Conservation (phyloP, 257 asterid species). For the Eucommia ulmoides region DNA sequence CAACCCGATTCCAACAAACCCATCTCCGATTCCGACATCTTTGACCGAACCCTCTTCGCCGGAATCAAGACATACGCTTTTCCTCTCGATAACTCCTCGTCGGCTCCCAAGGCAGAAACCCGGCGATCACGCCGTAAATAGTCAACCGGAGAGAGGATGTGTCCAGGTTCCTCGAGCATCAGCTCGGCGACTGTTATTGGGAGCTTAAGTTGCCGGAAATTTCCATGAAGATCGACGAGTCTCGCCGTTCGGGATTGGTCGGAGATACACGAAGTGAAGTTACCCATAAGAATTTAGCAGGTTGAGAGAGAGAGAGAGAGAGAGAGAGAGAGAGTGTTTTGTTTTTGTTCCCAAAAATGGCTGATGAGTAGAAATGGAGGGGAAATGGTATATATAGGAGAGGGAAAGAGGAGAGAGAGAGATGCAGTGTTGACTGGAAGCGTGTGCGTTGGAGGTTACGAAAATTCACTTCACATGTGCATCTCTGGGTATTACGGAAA, state of each 20-base stretch:
- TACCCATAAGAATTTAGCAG: too few relatives aligned
- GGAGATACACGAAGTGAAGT: not conserved
- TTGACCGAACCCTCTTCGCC: not conserved
- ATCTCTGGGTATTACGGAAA: too few relatives aligned
- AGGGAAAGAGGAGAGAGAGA: too few relatives aligned
- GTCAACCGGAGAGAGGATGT: not conserved
- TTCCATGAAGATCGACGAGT: not conserved
- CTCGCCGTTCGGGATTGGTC: not conserved
- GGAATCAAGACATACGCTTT: not conserved
- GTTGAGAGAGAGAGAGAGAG: too few relatives aligned
- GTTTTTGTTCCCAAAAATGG: too few relatives aligned
- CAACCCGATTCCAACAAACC: not conserved
- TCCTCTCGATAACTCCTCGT: not conserved
- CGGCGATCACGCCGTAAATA: not conserved
- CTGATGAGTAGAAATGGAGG: too few relatives aligned
- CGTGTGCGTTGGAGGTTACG: too few relatives aligned
- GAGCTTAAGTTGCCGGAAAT: not conserved
- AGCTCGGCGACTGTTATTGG: not conserved
- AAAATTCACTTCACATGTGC: too few relatives aligned
- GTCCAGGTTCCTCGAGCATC: not conserved
- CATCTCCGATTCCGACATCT: not conserved
- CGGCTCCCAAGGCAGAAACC: not conserved
- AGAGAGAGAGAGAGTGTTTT: too few relatives aligned
- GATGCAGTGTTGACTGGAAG: too few relatives aligned
- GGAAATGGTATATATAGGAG: too few relatives aligned